phyloP scores from a whole-genome alignment of 306 rosid genomes.

The Castanospermum australe region DNA sequence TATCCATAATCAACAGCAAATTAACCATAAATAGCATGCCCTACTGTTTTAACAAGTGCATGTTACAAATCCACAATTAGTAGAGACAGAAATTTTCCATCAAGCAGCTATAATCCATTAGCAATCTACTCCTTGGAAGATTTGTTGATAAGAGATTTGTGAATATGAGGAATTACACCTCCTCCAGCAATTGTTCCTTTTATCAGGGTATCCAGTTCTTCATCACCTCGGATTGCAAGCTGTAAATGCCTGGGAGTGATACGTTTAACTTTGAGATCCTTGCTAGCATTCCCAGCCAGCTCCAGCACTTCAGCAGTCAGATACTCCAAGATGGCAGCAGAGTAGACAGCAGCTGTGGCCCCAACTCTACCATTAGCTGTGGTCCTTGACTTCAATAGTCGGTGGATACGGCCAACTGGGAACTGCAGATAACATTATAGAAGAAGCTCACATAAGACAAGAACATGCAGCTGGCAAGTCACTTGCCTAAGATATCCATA shows the following conservation, averaged over 20 bases:
- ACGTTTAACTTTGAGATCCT: conserved; percentile 76
- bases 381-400: conserved; percentile 64
- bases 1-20: conserved; percentile 22
- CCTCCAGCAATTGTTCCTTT: conserved; percentile 82
- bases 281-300: conserved; percentile 78
- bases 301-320: conserved; percentile 80
- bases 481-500: not conserved
- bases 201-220: conserved; percentile 70
- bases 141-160: conserved; percentile 78
- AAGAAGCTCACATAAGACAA: not conserved
- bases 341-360: conserved; percentile 80
- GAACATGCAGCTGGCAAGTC: not conserved
- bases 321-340: conserved; percentile 78
- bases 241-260: conserved; percentile 80
- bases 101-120: conserved; percentile 5
- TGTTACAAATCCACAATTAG: conserved; percentile 28
- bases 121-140: conserved; percentile 67
- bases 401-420: conserved; percentile 77
- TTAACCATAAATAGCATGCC: conserved; percentile 28
- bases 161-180: conserved; percentile 77
- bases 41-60: conserved; percentile 25
- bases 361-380: conserved; percentile 76
- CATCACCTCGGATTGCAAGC: conserved; percentile 80
- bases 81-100: conserved; percentile 18
- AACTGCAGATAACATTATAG: conserved; percentile 48